Evolutionary conservation across 805 yeast species (phyloP).

Genomic region (Pichia kluyveri): DNA sequence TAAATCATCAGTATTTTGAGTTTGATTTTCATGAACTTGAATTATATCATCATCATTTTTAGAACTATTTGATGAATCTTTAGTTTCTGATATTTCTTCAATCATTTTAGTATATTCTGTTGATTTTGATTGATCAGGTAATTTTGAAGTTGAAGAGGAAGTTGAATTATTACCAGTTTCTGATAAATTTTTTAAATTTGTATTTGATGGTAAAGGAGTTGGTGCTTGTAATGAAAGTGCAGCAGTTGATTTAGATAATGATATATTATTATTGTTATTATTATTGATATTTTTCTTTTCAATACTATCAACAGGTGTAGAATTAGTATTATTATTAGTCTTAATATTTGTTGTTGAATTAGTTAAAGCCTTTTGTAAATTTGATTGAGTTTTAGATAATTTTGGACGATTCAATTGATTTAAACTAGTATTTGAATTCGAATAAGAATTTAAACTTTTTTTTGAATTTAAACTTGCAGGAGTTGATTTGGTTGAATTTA

Average conservation of each 20-base stretch:
- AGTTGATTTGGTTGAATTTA: too few species aligned
- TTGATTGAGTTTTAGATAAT: slow-evolving; percentile 26
- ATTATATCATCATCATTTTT: slow-evolving; percentile 23
- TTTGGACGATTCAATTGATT: slow-evolving; percentile 13
- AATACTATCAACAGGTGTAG: neutral
- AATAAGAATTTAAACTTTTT: neutral
- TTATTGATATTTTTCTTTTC: neutral
- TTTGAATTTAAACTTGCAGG: neutral
- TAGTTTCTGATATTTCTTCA: slow-evolving; percentile 24
- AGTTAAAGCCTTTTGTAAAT: slow-evolving; percentile 26
- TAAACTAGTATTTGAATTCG: neutral
- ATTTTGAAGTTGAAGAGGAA: neutral
- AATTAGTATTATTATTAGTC: neutral
- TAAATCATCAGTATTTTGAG: slow-evolving; percentile 10
- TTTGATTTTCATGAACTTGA: slow-evolving; percentile 10
- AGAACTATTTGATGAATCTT: slow-evolving; percentile 28
- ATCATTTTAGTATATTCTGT: slow-evolving; percentile 10
- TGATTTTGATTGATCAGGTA: slow-evolving; percentile 5
- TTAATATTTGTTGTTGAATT: slow-evolving; percentile 10
- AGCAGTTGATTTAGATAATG: too few species aligned
- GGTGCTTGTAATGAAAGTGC: too few species aligned
- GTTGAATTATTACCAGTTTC: neutral
- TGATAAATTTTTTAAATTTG: too few species aligned
- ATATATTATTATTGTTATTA: neutral
- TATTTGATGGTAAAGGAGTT: too few species aligned